Evolutionary conservation across 2,329 filamentous ascomycete species (phyloP), one percentile per base, ranked within the genome.

Genomic region (Exserohilum turcica): DNA sequence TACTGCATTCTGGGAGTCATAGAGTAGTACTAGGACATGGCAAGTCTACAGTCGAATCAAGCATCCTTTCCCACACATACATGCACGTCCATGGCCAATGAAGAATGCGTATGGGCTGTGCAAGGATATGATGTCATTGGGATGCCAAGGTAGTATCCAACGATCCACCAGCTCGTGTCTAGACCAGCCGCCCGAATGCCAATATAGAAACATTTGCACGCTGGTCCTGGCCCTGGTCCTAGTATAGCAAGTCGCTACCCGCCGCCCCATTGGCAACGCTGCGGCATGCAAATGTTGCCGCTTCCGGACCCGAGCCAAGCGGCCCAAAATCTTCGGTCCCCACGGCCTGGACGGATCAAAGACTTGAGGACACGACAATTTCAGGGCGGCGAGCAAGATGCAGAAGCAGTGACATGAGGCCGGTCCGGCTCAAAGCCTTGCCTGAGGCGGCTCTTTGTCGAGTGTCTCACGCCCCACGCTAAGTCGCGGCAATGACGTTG

Each of bases 1-100:
- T 16, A 43, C 54, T 61, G 58, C 58, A 61, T 61, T 59, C 48
- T 48, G 48, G 58, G 56, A 59, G 58, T 61, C 50, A 36, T 29
- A 49, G 54, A 57, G 53, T 48, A 31, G 21, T 24, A n/a, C n/a
- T n/a, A 24, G 42, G 56, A 57, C 48, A 52, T 24, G n/a, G 33
- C 24, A 36, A 29, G 43, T 37, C 43, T 28, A n/a, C 9, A 36
- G 43, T 28, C 32, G 18, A 46, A 38, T 46, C 21, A 19, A 46
- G 5, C 12, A 27, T 37, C 24, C 6, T 46, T 19, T 46, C 15
- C 12, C 5, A 24, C n/a, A n/a, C n/a, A n/a, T n/a, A n/a, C n/a
- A 8, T 12, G 28, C 10, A 16, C 27, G 10, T 7, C 21, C 16
- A 24, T 19, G 3, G 28, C 13, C 16, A 37, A 18, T 36, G 15